A percentile compares a stretch with the other conserved stretches of the same genome.
These are phyloP conservation scores for Pyropia yezoensis DNA, from an alignment of 23 red algal species.

Conservation along the genomic window DNA sequence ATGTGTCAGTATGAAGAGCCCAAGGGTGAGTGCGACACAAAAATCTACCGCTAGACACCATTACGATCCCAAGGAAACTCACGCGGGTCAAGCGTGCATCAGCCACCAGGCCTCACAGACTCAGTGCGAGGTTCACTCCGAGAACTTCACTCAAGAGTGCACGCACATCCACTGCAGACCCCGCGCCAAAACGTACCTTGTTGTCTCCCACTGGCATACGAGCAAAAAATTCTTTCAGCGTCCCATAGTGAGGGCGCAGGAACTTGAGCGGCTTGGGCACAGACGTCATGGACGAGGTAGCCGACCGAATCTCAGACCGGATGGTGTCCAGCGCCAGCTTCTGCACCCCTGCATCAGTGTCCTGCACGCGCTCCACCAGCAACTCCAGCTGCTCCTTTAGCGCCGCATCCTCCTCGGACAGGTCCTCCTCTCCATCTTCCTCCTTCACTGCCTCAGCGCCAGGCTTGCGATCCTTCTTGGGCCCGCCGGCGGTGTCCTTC, in stretches of 20 bases:
- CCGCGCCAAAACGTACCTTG: not conserved
- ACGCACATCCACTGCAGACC: not conserved
- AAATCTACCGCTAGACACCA: too few species aligned
- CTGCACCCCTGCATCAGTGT: constrained; percentile 50
- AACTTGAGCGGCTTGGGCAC: constrained; percentile 99
- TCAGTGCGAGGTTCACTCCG: too few species aligned
- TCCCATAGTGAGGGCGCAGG: constrained; percentile 71
- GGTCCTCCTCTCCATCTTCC: constrained; percentile 37
- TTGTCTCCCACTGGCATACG: constrained; percentile 17
- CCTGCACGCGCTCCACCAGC: constrained; percentile 64
- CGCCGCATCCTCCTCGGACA: constrained; percentile 85
- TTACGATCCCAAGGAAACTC: too few species aligned
- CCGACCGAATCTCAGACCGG: constrained; percentile 74
- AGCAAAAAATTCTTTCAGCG: constrained; percentile 52
- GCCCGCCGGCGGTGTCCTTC: too few species aligned
- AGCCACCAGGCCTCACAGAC: too few species aligned
- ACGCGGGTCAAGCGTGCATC: too few species aligned
- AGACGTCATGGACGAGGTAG: constrained; percentile 98
- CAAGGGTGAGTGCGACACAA: too few species aligned
- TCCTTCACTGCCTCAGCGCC: not conserved
- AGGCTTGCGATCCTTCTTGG: not conserved
- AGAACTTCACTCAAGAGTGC: not conserved
- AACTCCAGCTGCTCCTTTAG: constrained; percentile 89
- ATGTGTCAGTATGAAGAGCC: too few species aligned
- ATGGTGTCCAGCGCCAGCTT: constrained; percentile 80